Base-by-base conservation (phyloP, 1,284 basidiomycete genomes). In the Hymenochaete sp. region DNA sequence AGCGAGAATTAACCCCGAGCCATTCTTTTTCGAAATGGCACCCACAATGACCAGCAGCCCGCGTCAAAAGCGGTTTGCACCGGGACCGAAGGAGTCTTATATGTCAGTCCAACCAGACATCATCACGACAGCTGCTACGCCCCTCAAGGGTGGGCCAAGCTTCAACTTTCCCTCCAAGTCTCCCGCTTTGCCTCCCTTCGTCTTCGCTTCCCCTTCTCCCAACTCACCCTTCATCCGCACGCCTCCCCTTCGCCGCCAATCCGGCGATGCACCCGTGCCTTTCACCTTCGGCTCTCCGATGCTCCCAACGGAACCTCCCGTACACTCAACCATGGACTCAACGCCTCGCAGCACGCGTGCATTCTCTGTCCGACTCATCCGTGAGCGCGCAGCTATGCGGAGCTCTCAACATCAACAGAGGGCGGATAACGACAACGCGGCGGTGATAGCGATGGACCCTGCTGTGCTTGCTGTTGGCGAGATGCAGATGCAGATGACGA, bases 221-320 rank as follows among this genome's bases (percentile, higher is more conserved):
- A 44, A 44, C 22, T 44, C 43, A 14, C 43, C 43, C 16, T 44
- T 44, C 43, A 14, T 44, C 18, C 43, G 43, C 18, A 32, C 43
- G 8, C 32, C 43, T 11, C 43, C 43, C 19, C 14, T 8, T 4
- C 43, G 43, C 21, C 32, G 43, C 13, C 43, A 38, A 27, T 38
- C 43, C n/a, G 43, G 22, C 6, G 43, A 38, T 11, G 31, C 29
- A 19, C 33, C 42, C n/a, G n/a, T 13, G 26, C 42, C 32, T 16
- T 38, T 16, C 27, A 32, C 26, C 31, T 11, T 24, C 8, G 21
- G 25, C 11, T 24, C 25, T 11, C 35, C 35, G 14, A 16, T 18
- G 24, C 8, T 16, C 11, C n/a, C 21, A 9, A 32, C 19, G 24
- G 9, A 18, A 13, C n/a, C 14, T 24, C 25, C 44, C n/a, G n/a